These are phyloP conservation scores for Metschnikowia kunwiensis DNA, from an alignment of 805 yeast genomes.

Conservation along the genomic window DNA sequence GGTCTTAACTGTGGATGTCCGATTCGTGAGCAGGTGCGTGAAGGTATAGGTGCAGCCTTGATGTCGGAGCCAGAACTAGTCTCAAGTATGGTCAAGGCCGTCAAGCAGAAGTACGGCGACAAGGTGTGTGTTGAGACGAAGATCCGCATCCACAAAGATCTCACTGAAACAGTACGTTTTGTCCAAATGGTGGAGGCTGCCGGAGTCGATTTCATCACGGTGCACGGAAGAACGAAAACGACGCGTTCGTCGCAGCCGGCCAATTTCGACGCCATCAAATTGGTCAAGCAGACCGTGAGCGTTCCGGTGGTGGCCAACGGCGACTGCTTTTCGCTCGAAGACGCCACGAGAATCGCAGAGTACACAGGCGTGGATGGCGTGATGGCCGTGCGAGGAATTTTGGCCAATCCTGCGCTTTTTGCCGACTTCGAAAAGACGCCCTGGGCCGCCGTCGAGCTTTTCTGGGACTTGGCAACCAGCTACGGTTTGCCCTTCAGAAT, in stretches of 20 bases:
- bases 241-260: conserved; percentile 86
- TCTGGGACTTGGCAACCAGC: conserved; percentile 73
- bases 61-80: conserved; percentile 82
- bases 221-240: conserved; percentile 85
- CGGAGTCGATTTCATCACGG: conserved; percentile 91
- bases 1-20: conserved; percentile 98
- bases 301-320: conserved; percentile 97
- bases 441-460: conserved; percentile 85
- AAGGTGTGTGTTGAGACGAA: conserved; percentile 82
- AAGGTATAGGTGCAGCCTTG: conserved; percentile 95
- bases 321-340: conserved; percentile 74
- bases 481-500: conserved; percentile 85
- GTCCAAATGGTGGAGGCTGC: conserved; percentile 74
- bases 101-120: conserved; percentile 70
- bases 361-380: conserved; percentile 84
- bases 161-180: conserved; percentile 67
- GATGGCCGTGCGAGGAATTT: conserved; percentile 90
- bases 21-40: conserved; percentile 87
- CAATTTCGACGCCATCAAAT: conserved; percentile 74
- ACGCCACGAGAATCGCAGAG: conserved; percentile 59
- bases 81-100: conserved; percentile 78
- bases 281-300: conserved; percentile 49
- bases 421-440: conserved; percentile 73
- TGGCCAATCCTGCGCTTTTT: conserved; percentile 85
- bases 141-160: conserved; percentile 80